Evolutionary conservation across 371 early-diverging fungal species (phyloP), one percentile per base, ranked within the genome.

Genomic region (Coemansia sp.): DNA sequence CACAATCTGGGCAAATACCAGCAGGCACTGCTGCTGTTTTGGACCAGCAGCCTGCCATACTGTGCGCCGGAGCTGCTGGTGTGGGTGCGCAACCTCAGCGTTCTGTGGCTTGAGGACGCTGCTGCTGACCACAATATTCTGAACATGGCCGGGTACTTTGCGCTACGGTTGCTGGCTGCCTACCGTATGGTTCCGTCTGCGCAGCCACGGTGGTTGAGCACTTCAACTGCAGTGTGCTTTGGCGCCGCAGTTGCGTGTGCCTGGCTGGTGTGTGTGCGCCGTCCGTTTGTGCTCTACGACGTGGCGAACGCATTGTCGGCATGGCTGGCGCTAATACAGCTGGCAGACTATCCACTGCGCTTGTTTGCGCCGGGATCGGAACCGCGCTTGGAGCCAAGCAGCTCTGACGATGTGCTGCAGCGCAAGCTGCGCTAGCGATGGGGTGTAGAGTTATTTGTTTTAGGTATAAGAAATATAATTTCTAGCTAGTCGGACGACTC

Each of bases 71-170:
- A 80, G 59, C 66, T 78, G 12, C 52, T 80, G 7, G 77, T 79
- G 14, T 80, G 80, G 80, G 65, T 80, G 45, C 68, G 77, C 30
- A 80, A 79, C 38, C 55, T 80, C 38, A 61, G 69, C 5, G 77
- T 80, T 4, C 16, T 66, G 54, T 80, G 80, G 80, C 66, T 74
- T 26, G 80, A 80, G 38, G 74, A 79, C 39, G 75, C 78, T 0
- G 65, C 74, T 4, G 72, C 80, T 10, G 74, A 69, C 45, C 80
- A 80, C 50, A 72, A 69, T 49, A 41, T 80, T 38, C 39, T 57
- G 2, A 80, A 67, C 49, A 65, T 80, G 64, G 69, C 64, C 2
- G 74, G 72, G 12, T 76, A 65, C 56, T 69, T 77, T 65, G 59
- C 74, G 6, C 45, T 80, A 41, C 57, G 63, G 2, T 48, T 66